Base-by-base conservation (phyloP, 768 basidiomycete genomes). In the Mrakia hoshinonis region DNA sequence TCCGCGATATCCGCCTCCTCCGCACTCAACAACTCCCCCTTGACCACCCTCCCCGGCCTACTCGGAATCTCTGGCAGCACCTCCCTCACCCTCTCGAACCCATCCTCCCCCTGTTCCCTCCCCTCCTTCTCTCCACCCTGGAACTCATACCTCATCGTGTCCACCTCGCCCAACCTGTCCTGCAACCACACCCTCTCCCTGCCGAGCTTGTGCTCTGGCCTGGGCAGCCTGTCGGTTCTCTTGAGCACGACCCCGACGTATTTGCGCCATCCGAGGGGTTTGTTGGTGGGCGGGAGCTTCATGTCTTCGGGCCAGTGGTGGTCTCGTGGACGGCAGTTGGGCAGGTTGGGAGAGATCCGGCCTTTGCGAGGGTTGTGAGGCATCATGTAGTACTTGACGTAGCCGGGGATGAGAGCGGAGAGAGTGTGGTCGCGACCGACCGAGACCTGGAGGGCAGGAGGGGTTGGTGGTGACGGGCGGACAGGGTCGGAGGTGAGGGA, bases 391-490 rank as follows among this genome's bases (percentile, higher is more conserved):
- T 93, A 98, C 51, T 92, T 90, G 48, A 99, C 91, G 77, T 85
- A 92, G 15, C 96, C 96, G 0, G 95, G 94, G 5, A 87, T 87
- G 3, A 85, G 83, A 31, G 96, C 94, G 77, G 88, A 97, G 68
- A 99, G 83, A 1, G 96, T 98, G 81, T 97, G 93, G 80, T 99
- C 96, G 70, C 88, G 86, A 26, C 94, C 96, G 79, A 91, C 88
- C 74, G 86, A 87, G 67, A 97, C 92, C 91, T 95, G 76, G 13
- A 34, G 34, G 15, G 24, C 10, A 26, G 34, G 60, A 52, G 4
- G 51, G 20, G 26, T 31, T 4, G 51, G 22, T 6, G 51, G 26
- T 9, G 51, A n/a, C n/a, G 51, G 51, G 26, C 7, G 51, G 51
- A 29, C 6, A n/a, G 26, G 51, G 20, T 6, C 7, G 51, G 22